phyloP scores from a whole-genome alignment of 2,329 filamentous ascomycete species.

The Huntiella moniliformis region DNA sequence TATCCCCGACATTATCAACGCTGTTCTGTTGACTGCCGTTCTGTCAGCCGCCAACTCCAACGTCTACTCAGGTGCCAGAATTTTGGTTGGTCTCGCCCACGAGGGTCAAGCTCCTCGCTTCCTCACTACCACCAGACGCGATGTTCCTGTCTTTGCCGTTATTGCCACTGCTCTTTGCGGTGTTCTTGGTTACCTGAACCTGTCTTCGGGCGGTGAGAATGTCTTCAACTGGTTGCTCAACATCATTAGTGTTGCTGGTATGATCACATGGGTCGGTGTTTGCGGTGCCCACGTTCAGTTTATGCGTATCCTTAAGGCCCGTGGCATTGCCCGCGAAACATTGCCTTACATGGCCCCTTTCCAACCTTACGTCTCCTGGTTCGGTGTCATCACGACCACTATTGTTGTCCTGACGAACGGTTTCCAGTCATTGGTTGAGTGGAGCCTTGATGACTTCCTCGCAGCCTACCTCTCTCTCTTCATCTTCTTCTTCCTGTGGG shows the following conservation, averaged over 20 bases:
- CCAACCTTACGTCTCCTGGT: slow-evolving; percentile 46
- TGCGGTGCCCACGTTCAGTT: slow-evolving; percentile 45
- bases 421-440: slow-evolving; percentile 48
- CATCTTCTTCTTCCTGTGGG: slow-evolving; percentile 39
- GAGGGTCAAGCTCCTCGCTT: slow-evolving; percentile 43
- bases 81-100: slow-evolving; percentile 46
- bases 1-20: slow-evolving; percentile 56
- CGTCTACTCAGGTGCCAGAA: slow-evolving; percentile 53
- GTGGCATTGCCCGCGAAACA: slow-evolving; percentile 35
- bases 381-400: slow-evolving; percentile 45
- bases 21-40: slow-evolving; percentile 57
- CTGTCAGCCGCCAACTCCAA: slow-evolving; percentile 64
- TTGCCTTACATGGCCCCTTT: slow-evolving; percentile 43
- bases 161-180: slow-evolving; percentile 37
- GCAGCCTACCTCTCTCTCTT: slow-evolving; percentile 46
- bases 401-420: slow-evolving; percentile 50
- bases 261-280: slow-evolving; percentile 54
- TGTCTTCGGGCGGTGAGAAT: slow-evolving; percentile 34
- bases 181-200: slow-evolving; percentile 48
- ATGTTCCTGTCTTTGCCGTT: slow-evolving; percentile 41
- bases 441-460: slow-evolving; percentile 43
- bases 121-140: slow-evolving; percentile 38
- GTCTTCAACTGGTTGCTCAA: slow-evolving; percentile 60
- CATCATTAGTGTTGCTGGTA: slow-evolving; percentile 48
- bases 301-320: slow-evolving; percentile 37